A percentile compares a stretch with the other conserved stretches of the same genome.
These are phyloP conservation scores for Juncus effusus DNA, from an alignment of 176 grass and related monocot genomes.

Conservation along the genomic window DNA sequence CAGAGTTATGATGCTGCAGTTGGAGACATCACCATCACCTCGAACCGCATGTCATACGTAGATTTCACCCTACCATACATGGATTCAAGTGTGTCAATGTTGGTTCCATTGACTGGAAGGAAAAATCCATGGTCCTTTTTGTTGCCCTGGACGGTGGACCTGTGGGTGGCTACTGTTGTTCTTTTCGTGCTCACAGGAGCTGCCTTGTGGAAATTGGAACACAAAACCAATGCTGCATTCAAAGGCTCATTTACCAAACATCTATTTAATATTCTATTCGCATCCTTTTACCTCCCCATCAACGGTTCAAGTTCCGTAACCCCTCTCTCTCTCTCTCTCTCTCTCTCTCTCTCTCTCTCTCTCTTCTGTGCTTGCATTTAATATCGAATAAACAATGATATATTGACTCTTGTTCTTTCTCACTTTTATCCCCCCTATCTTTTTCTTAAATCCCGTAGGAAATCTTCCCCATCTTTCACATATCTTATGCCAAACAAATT, in stretches of 20 bases:
- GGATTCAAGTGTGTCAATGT: slow-evolving; percentile 15
- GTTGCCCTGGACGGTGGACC: neutral
- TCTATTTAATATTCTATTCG: slow-evolving; percentile 1
- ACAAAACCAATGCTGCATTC: too few relatives aligned
- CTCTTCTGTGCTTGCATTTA: too few relatives aligned
- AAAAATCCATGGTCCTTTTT: slow-evolving; percentile 2
- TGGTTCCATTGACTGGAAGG: slow-evolving; percentile 6
- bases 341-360: too few relatives aligned
- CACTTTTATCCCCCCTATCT: too few relatives aligned
- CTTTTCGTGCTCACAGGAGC: neutral
- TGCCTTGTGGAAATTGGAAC: slow-evolving; percentile 4
- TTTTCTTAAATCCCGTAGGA: too few relatives aligned
- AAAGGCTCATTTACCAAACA: too few relatives aligned
- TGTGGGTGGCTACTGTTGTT: neutral
- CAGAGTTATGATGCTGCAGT: slow-evolving; percentile 11
- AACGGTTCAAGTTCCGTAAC: neutral
- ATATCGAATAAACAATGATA: too few relatives aligned
- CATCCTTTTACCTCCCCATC: slow-evolving; percentile 7
- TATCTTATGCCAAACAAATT: too few relatives aligned
- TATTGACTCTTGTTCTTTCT: too few relatives aligned
- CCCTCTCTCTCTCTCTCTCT: slow-evolving; percentile 2
- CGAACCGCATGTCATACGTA: neutral
- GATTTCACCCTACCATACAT: slow-evolving; percentile 11
- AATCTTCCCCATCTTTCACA: too few relatives aligned
- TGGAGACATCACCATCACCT: slow-evolving; percentile 10